Evolutionary conservation across 768 basidiomycete species (phyloP).

Genomic region (Pleurotus sapidus): DNA sequence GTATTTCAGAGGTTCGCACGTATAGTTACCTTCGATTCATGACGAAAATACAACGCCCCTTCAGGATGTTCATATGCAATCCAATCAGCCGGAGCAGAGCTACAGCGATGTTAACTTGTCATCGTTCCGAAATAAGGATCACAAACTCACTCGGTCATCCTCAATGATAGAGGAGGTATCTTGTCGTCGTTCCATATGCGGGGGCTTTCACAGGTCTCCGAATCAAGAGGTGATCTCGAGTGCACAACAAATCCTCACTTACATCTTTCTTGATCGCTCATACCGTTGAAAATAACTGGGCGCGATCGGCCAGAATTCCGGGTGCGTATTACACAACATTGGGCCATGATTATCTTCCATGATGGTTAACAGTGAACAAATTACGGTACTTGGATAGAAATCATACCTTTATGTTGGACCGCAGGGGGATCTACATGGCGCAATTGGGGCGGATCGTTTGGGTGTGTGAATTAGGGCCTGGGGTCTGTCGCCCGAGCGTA

Average conservation of each 20-base stretch:
- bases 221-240: background rate
- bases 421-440: background rate
- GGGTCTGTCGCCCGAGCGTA: no score
- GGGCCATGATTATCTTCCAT: background rate
- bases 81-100: slow-evolving; percentile 36
- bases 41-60: slow-evolving; percentile 57
- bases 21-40: slow-evolving; percentile 13
- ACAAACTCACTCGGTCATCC: background rate
- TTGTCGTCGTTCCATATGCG: background rate
- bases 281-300: background rate
- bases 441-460: no score
- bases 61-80: slow-evolving; percentile 51
- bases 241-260: background rate
- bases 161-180: background rate
- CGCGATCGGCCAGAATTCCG: slow-evolving; percentile 1
- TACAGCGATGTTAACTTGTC: background rate
- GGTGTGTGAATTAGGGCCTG: no score
- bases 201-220: background rate
- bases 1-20: no score
- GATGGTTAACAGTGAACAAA: no score
- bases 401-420: background rate
- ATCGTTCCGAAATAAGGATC: background rate
- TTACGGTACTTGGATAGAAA: no score
- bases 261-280: background rate
- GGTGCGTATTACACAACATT: background rate